Conservation (phyloP, 345 rosid species). For the Camelina sativa region DNA sequence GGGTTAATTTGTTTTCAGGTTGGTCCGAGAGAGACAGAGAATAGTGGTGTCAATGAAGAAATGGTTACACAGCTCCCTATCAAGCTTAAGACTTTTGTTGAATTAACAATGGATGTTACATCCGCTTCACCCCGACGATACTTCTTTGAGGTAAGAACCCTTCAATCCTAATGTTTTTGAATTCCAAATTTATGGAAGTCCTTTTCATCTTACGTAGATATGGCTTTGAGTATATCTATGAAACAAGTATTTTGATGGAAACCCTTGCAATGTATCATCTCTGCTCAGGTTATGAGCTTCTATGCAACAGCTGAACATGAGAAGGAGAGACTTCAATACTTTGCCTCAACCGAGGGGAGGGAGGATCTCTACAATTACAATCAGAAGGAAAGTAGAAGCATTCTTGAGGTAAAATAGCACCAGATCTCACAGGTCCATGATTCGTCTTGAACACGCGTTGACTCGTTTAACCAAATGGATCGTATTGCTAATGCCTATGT, state of each 20-base stretch:
- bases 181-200: slow-evolving; percentile 4
- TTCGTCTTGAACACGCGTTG: slow-evolving; percentile 11
- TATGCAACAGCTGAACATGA: slow-evolving; percentile 83
- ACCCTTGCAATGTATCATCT: slow-evolving; percentile 17
- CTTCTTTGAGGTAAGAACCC: slow-evolving; percentile 86
- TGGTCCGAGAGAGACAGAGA: slow-evolving; percentile 53
- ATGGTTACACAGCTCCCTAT: slow-evolving; percentile 50
- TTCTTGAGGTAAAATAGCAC: slow-evolving; percentile 70
- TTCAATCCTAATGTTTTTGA: slow-evolving; percentile 35
- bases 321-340: slow-evolving; percentile 85
- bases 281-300: slow-evolving; percentile 78
- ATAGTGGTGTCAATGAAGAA: slow-evolving; percentile 34
- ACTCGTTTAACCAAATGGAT: slow-evolving; percentile 4
- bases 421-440: slow-evolving; percentile 1
- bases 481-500: slow-evolving; percentile 22
- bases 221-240: slow-evolving; percentile 16
- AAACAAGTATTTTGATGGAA: slow-evolving; percentile 25
- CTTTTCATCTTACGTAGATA: neutral
- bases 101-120: slow-evolving; percentile 92
- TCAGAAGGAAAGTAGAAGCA: slow-evolving; percentile 88
- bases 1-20: slow-evolving; percentile 54
- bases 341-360: slow-evolving; percentile 89
- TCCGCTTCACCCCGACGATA: slow-evolving; percentile 90
- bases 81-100: slow-evolving; percentile 71
- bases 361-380: slow-evolving; percentile 94